Evolutionary conservation across 345 rosid genomes (phyloP).

Genomic region (Citrus unshiu): DNA sequence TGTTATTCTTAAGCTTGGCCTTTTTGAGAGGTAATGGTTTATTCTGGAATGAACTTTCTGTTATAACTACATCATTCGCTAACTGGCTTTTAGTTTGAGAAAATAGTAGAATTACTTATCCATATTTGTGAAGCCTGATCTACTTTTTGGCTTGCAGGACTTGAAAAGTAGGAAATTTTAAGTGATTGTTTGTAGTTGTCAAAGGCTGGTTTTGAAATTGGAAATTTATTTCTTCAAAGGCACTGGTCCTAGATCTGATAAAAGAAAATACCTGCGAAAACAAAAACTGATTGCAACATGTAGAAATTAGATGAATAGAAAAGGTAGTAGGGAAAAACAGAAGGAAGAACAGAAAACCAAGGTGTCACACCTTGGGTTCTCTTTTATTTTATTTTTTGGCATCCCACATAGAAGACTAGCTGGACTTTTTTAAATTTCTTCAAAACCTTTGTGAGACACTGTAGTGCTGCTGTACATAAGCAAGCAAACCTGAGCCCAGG

Average conservation of each 20-base stretch:
- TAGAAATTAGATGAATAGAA: background rate
- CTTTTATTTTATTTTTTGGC: too few species aligned
- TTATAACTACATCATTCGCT: background rate
- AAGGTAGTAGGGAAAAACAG: too few species aligned
- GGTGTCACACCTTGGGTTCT: too few species aligned
- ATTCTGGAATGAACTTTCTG: background rate
- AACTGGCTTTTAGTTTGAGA: background rate
- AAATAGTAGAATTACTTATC: background rate
- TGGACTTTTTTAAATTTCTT: background rate
- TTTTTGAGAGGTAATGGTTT: slow-evolving; percentile 80
- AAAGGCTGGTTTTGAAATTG: background rate
- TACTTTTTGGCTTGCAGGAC: background rate
- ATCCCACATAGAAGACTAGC: background rate
- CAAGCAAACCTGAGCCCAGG: background rate
- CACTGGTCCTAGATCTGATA: background rate
- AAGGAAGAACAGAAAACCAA: too few species aligned
- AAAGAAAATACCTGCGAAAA: background rate
- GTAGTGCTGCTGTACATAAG: background rate
- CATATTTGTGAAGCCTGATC: background rate
- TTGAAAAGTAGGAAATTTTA: background rate
- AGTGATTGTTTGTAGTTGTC: background rate
- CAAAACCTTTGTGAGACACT: background rate
- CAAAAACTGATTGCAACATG: background rate
- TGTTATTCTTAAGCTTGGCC: slow-evolving; percentile 94
- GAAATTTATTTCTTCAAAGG: background rate